These are phyloP conservation scores for Coemansia sp. DNA, from an alignment of 192 early-diverging fungal genomes.

Conservation along the genomic window DNA sequence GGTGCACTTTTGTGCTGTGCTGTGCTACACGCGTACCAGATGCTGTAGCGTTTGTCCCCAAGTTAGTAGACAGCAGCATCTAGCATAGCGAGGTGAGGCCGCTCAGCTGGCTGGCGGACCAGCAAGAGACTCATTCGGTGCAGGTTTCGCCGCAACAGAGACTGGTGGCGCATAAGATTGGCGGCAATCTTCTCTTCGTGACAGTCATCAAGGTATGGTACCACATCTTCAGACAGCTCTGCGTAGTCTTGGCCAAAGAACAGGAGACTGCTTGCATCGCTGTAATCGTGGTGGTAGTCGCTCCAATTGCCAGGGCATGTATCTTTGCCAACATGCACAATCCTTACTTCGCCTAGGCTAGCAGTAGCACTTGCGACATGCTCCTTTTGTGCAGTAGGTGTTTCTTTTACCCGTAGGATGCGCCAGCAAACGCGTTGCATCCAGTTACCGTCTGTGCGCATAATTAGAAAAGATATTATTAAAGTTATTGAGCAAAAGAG, in stretches of 20 bases:
- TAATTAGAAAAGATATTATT: not conserved
- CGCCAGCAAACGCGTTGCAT: slow-evolving; percentile 12
- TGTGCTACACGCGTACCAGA: no score
- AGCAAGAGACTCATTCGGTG: slow-evolving; percentile 17
- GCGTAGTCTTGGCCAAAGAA: slow-evolving; percentile 4
- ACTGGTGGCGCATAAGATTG: slow-evolving; percentile 27
- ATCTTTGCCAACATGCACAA: slow-evolving; percentile 25
- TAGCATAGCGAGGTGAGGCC: not conserved
- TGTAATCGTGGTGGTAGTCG: not conserved
- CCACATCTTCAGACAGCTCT: slow-evolving; percentile 12
- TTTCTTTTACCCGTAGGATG: not conserved
- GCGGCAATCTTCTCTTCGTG: slow-evolving; percentile 37
- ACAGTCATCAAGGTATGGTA: slow-evolving; percentile 43
- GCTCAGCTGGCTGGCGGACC: slow-evolving; percentile 6
- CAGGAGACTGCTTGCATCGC: not conserved
- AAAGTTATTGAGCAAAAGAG: not conserved
- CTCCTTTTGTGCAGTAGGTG: not conserved
- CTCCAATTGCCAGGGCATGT: slow-evolving; percentile 4
- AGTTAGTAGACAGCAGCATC: not conserved
- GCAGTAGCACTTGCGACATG: not conserved
- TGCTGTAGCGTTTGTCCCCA: not conserved
- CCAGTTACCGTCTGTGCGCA: slow-evolving; percentile 9
- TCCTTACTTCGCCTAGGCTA: slow-evolving; percentile 11
- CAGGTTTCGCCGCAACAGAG: slow-evolving; percentile 12
- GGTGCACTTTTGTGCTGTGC: no score